A percentile compares a stretch with the other conserved stretches of the same genome.
These are phyloP conservation scores for Neurospora hispaniola DNA, from an alignment of 495 filamentous ascomycete genomes.

Conservation along the genomic window DNA sequence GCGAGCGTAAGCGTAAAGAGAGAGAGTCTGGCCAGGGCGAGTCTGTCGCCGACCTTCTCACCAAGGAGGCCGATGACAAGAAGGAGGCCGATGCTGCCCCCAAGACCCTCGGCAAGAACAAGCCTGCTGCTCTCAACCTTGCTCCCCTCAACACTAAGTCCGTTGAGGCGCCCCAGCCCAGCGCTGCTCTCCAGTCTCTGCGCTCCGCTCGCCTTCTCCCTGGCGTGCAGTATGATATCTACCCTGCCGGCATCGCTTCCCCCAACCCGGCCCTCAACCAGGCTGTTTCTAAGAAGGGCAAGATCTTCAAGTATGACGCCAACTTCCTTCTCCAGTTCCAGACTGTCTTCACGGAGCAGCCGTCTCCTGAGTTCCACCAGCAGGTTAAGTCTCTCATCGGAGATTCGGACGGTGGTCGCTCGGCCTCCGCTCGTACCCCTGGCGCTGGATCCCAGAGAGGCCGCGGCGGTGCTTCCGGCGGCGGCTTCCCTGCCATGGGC, in stretches of 20 bases:
- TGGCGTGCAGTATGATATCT: conserved; percentile 51
- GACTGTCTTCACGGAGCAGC: conserved; percentile 86
- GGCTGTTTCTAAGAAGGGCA: conserved; percentile 58
- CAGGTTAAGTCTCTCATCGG: conserved; percentile 83
- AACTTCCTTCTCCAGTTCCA: conserved; percentile 98
- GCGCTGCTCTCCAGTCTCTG: conserved; percentile 81
- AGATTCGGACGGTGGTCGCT: conserved; percentile 52
- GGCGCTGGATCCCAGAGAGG: conserved; percentile 35
- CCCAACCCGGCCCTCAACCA: conserved; percentile 85
- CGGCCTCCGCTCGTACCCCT: conserved; percentile 62
- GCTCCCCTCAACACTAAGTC: conserved; percentile 62
- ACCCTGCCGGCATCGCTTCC: conserved; percentile 70
- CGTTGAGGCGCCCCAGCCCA: conserved; percentile 81
- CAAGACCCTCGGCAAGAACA: conserved; percentile 42
- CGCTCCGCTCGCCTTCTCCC: conserved; percentile 73
- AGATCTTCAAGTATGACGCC: conserved; percentile 85
- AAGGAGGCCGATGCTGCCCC: conserved; percentile 26
- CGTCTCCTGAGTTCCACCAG: conserved; percentile 77
- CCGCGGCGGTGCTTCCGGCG: conserved; percentile 28
- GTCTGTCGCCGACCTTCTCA: conserved; percentile 27
- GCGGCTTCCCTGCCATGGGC: conserved; percentile 53
- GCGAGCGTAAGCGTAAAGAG: conserved; percentile 36
- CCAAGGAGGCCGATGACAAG: conserved; percentile 32
- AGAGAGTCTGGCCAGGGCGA: conserved; percentile 13
- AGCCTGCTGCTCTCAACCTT: conserved; percentile 74